phyloP scores from a whole-genome alignment of 768 basidiomycete species.

The Mycena filopes region DNA sequence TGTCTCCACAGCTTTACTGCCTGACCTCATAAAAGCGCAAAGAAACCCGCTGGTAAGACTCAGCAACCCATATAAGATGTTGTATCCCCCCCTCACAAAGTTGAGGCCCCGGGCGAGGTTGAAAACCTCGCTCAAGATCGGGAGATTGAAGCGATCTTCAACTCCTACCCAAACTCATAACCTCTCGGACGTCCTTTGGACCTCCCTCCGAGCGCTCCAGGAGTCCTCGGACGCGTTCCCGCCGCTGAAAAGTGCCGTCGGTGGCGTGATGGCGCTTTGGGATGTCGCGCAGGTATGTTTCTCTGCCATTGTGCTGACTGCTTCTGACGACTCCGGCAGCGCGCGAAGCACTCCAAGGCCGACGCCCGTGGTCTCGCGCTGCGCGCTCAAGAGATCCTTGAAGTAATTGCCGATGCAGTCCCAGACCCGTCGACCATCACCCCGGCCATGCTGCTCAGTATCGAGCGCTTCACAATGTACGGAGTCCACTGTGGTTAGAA shows the following conservation, averaged over 20 bases:
- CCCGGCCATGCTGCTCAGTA: constrained; percentile 3
- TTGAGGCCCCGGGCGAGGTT: no score
- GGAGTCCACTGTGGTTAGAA: background rate
- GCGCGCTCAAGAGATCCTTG: background rate
- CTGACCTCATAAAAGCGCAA: no score
- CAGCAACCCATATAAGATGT: no score
- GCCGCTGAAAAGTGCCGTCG: background rate
- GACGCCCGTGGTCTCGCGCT: background rate
- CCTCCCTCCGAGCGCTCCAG: background rate
- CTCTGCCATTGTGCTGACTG: background rate
- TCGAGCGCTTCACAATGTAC: background rate
- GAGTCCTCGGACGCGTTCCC: background rate
- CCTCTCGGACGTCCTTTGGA: background rate
- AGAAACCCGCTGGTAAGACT: no score
- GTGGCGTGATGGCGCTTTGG: background rate
- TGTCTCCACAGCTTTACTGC: no score
- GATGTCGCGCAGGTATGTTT: background rate
- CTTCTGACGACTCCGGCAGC: background rate
- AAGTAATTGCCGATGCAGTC: constrained; percentile 13
- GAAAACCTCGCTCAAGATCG: no score
- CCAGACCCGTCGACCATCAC: background rate
- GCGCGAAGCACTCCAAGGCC: constrained; percentile 1
- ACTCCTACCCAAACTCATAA: background rate
- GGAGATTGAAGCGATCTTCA: no score
- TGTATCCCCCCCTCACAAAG: no score